phyloP scores from a whole-genome alignment of 2,329 filamentous ascomycete species.

The Neobulgaria alba region DNA sequence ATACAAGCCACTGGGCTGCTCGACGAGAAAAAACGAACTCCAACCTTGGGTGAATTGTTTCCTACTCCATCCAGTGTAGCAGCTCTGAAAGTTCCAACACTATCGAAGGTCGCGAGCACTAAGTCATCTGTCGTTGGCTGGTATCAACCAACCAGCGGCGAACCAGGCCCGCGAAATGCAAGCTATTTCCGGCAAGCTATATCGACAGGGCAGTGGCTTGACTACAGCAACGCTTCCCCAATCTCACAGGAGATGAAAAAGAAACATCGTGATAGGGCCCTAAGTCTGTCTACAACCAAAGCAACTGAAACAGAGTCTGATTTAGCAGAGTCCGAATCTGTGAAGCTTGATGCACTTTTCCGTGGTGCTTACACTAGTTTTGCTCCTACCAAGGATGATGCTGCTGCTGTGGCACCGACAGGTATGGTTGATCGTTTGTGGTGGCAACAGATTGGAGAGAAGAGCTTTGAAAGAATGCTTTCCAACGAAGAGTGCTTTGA shows the following conservation, averaged over 20 bases:
- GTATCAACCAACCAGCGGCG: conserved; percentile 30
- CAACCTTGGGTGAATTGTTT: conserved; percentile 67
- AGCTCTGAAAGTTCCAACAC: conserved; percentile 62
- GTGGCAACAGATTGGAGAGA: conserved; percentile 66
- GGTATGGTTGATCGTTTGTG: conserved; percentile 60
- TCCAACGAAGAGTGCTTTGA: conserved; percentile 25
- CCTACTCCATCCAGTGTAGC: conserved; percentile 57
- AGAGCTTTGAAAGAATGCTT: conserved; percentile 55
- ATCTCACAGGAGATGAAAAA: conserved; percentile 42
- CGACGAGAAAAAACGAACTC: conserved; percentile 43
- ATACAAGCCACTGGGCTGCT: conserved; percentile 33
- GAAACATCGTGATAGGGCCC: conserved; percentile 63
- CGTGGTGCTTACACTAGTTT: conserved; percentile 73
- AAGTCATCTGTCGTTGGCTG: conserved; percentile 41
- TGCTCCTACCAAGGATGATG: conserved; percentile 66
- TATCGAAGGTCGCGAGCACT: conserved; percentile 61
- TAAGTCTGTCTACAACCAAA: conserved; percentile 57
- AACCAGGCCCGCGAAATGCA: conserved; percentile 32
- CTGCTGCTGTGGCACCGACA: conserved; percentile 60
- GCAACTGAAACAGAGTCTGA: conserved; percentile 38
- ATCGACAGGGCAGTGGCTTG: conserved; percentile 59
- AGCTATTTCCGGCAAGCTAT: conserved; percentile 60
- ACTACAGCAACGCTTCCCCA: conserved; percentile 57
- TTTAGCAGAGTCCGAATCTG: conserved; percentile 45
- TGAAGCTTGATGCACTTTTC: conserved; percentile 67